These are phyloP conservation scores for Anastatica hierochuntica DNA, from an alignment of 345 rosid genomes.

Conservation along the genomic window DNA sequence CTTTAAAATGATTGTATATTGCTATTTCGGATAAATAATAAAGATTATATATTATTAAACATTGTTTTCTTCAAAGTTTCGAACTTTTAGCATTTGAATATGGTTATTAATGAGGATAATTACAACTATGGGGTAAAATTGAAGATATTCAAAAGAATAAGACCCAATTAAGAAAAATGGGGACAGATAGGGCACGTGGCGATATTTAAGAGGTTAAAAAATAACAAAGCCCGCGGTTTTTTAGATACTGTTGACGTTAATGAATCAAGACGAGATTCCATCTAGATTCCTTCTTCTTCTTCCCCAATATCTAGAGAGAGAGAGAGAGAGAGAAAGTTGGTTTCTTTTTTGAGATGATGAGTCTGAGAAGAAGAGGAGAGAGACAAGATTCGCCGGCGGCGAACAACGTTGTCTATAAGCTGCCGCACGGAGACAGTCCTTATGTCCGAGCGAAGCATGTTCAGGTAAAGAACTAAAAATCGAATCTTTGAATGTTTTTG, in stretches of 20 bases:
- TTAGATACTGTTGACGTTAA: conserved; percentile 13
- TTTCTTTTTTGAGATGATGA: background rate
- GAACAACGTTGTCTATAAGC: conserved; percentile 59
- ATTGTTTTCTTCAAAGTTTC: too few species aligned
- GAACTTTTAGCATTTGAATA: too few species aligned
- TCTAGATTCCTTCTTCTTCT: conserved; percentile 31
- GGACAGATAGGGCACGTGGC: conserved; percentile 18
- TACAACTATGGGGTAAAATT: too few species aligned
- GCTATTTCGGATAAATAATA: background rate
- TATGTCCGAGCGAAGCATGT: conserved; percentile 83
- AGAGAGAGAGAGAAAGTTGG: conserved; percentile 29
- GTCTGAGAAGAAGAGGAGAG: too few species aligned
- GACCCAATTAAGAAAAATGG: background rate
- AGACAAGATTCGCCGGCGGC: too few species aligned
- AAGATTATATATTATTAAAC: too few species aligned
- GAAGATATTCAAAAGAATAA: background rate
- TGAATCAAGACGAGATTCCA: background rate
- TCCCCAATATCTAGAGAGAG: conserved; percentile 12
- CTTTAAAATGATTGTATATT: background rate
- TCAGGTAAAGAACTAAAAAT: too few species aligned
- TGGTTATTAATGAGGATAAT: too few species aligned
- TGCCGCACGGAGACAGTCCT: conserved; percentile 82
- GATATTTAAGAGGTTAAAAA: background rate
- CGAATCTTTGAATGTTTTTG: too few species aligned
- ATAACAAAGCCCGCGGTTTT: conserved; percentile 18